Conservation (phyloP, 2,329 filamentous ascomycete genomes). For the Colletotrichum camelliae region DNA sequence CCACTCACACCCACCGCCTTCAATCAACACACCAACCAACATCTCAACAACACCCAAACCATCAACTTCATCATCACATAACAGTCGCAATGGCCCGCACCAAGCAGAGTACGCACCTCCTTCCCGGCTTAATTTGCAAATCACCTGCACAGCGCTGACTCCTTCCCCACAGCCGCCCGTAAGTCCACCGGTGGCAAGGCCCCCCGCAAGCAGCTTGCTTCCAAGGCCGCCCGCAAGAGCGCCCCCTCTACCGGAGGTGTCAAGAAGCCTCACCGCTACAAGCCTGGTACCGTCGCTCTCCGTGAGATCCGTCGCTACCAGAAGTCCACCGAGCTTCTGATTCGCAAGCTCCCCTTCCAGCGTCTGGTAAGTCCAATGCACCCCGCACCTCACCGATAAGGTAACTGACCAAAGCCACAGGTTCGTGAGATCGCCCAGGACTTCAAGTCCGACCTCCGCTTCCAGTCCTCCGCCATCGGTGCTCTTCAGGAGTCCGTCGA, state of each 20-base stretch:
- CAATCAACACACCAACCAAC: conserved; percentile 29
- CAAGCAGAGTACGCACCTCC: conserved; percentile 55
- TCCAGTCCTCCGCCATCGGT: conserved; percentile 97
- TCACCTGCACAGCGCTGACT: not conserved
- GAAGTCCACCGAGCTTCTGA: conserved; percentile 86
- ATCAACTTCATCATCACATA: conserved; percentile 30
- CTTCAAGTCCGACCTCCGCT: conserved; percentile 94
- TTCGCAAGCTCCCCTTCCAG: conserved; percentile 98
- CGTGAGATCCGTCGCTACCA: conserved; percentile 94
- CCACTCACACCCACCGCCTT: conserved; percentile 40
- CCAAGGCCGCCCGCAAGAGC: conserved; percentile 98
- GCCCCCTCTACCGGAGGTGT: conserved; percentile 96
- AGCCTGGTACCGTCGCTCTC: conserved; percentile 86
- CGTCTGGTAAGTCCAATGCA: conserved; percentile 68
- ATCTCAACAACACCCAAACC: conserved; percentile 32
- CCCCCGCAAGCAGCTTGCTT: conserved; percentile 94
- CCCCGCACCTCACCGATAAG: not conserved
- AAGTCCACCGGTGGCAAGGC: conserved; percentile 84
- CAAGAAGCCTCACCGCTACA: conserved; percentile 92
- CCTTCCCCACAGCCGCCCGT: conserved; percentile 47
- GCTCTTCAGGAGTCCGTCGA: conserved; percentile 98
- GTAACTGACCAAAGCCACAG: conserved; percentile 36
- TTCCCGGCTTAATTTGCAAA: not conserved
- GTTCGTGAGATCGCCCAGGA: conserved; percentile 95
- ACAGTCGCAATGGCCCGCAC: conserved; percentile 65